These are phyloP conservation scores for Ramaria rubella DNA, from an alignment of 768 basidiomycete species.

Conservation along the genomic window DNA sequence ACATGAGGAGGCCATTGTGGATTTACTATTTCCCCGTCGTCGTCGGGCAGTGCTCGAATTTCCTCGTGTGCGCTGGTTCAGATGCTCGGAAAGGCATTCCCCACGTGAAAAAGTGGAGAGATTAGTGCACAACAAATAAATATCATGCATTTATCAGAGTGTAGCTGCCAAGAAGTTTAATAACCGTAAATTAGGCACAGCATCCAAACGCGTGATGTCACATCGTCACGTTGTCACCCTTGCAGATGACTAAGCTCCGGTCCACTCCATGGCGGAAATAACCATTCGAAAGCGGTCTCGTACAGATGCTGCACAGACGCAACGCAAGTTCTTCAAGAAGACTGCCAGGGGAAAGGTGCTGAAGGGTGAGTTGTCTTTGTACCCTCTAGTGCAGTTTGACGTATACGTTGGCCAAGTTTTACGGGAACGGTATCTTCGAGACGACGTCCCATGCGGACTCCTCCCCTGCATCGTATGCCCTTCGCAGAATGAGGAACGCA, in stretches of 20 bases:
- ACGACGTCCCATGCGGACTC: constrained; percentile 87
- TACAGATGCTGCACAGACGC: constrained; percentile 67
- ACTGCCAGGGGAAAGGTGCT: constrained; percentile 90
- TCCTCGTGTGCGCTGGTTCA: no score
- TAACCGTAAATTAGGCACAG: no score
- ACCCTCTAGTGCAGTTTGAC: neutral
- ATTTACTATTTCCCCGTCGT: no score
- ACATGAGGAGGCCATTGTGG: no score
- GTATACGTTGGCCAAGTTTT: constrained; percentile 47
- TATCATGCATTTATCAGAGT: no score
- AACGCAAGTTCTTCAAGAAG: constrained; percentile 94
- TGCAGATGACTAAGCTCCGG: no score
- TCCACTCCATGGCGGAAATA: constrained; percentile 46
- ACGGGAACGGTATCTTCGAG: constrained; percentile 87
- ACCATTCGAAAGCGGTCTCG: constrained; percentile 66
- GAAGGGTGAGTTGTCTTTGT: constrained; percentile 51
- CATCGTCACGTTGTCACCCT: neutral
- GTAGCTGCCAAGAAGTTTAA: no score
- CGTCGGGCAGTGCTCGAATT: no score
- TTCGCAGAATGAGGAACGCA: constrained; percentile 23
- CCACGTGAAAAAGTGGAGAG: no score
- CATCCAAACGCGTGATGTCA: neutral
- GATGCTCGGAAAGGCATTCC: no score
- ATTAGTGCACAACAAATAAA: no score
- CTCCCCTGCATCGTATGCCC: constrained; percentile 59